phyloP scores from a whole-genome alignment of 371 early-diverging fungal genomes.

The Blastocladiella emersonii region DNA sequence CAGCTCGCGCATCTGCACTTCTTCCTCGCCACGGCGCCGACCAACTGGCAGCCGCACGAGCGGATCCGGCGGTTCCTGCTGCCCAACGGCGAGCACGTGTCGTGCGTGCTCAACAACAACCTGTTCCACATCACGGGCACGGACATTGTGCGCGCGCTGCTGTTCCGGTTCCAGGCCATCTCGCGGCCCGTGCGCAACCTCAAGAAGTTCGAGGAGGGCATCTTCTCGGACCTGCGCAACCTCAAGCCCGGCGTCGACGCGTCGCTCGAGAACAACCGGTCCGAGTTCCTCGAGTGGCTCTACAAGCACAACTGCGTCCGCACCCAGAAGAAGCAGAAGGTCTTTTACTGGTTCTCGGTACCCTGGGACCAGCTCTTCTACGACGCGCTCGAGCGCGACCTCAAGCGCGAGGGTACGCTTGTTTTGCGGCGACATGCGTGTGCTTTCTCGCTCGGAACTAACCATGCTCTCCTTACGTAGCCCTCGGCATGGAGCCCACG shows the following conservation, averaged over 20 bases:
- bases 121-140: constrained; percentile 93
- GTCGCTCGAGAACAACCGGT: constrained; percentile 89
- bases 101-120: constrained; percentile 82
- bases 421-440: neutral
- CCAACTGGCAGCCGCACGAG: constrained; percentile 34
- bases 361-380: constrained; percentile 93
- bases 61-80: constrained; percentile 54
- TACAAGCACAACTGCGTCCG: constrained; percentile 97
- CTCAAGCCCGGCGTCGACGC: constrained; percentile 97
- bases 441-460: neutral
- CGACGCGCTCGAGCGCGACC: constrained; percentile 97
- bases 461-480: no score
- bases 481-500: neutral
- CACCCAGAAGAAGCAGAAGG: constrained; percentile 99
- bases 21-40: constrained; percentile 43
- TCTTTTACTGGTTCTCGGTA: constrained; percentile 98
- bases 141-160: constrained; percentile 93
- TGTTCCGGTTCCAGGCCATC: constrained; percentile 87
- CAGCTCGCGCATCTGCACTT: constrained; percentile 34
- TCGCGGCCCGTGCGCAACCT: constrained; percentile 75
- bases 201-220: constrained; percentile 99
- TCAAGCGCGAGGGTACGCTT: constrained; percentile 88
- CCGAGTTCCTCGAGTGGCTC: constrained; percentile 91
- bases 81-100: constrained; percentile 70
- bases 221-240: constrained; percentile 93